Conservation (phyloP, 176 grass and related monocot species). For the Urochloa ruziziensis region DNA sequence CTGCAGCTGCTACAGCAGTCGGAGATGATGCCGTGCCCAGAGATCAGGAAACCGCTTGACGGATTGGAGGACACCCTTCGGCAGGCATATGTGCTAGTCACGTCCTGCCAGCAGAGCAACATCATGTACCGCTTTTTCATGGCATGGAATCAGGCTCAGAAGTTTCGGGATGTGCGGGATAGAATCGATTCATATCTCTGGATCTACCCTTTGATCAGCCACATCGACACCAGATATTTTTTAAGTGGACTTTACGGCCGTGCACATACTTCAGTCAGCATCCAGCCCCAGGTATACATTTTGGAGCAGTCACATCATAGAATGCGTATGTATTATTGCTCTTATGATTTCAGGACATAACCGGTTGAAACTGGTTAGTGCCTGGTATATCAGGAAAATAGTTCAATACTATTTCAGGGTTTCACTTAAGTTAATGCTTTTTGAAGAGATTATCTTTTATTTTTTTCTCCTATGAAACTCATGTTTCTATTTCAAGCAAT, state of each 20-base stretch:
- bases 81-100: slow-evolving; percentile 18
- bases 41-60: slow-evolving; percentile 10
- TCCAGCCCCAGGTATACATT: not conserved
- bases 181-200: slow-evolving; percentile 36
- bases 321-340: not conserved
- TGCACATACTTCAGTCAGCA: too few relatives aligned
- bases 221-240: slow-evolving; percentile 18
- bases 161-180: slow-evolving; percentile 27
- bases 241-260: not conserved
- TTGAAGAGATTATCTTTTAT: not conserved
- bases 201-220: slow-evolving; percentile 32
- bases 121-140: slow-evolving; percentile 37
- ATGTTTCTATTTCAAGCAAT: not conserved
- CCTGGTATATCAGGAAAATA: not conserved
- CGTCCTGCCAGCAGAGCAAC: slow-evolving; percentile 33
- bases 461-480: not conserved
- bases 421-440: not conserved
- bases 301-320: too few relatives aligned
- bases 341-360: not conserved
- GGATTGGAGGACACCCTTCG: slow-evolving; percentile 37
- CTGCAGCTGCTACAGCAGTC: slow-evolving; percentile 28
- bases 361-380: not conserved
- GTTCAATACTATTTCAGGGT: not conserved
- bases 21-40: slow-evolving; percentile 7
- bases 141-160: not conserved